Base-by-base conservation (phyloP, 176 grass and related monocot genomes). In the Puccinellia tenuiflora region DNA sequence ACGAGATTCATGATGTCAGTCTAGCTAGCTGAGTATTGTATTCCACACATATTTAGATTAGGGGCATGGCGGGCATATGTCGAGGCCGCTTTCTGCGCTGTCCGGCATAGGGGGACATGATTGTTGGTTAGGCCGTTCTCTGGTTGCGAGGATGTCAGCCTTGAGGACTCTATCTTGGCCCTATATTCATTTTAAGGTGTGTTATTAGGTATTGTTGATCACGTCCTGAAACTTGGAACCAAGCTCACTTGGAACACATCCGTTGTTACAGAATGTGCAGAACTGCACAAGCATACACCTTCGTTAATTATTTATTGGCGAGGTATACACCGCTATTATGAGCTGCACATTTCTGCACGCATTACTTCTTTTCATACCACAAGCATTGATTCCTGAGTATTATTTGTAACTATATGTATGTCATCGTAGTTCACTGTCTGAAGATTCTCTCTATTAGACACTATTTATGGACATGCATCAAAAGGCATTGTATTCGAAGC, bases 161-260 rank as follows among this genome's bases (percentile, higher is more conserved):
- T 0, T 57, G 54, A 25, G 54, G 21, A 57, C 3, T 1, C n/a
- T 57, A 57, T 57, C n/a, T 57, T 57, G n/a, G 30, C 30, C 18
- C 29, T 65, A 3, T 65, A 31, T 88, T 75, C 47, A 79, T 81
- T 81, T 5, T 40, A 47, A 35, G 40, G 22, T 73, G 75, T 13
- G 10, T 56, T 53, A 57, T 71, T 78, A 31, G 22, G 75, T 81
- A 37, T 68, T 31, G 22, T 79, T 59, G 22, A 40, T 33, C 28
- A 67, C 35, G 13, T 37, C 61, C 2, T 65, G 62, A 4, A 64
- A 64, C 61, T 64, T 64, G 61, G 46, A 48, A 48, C 46, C 46
- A 48, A 48, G 46, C 46, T 48, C 46, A 48, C 45, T 47, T 47
- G 53, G 60, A 60, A 29, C 51, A 15, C 51, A 65, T 18, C 14